phyloP scores from a whole-genome alignment of 2,329 filamentous ascomycete species.

The Stemphylium beticola region DNA sequence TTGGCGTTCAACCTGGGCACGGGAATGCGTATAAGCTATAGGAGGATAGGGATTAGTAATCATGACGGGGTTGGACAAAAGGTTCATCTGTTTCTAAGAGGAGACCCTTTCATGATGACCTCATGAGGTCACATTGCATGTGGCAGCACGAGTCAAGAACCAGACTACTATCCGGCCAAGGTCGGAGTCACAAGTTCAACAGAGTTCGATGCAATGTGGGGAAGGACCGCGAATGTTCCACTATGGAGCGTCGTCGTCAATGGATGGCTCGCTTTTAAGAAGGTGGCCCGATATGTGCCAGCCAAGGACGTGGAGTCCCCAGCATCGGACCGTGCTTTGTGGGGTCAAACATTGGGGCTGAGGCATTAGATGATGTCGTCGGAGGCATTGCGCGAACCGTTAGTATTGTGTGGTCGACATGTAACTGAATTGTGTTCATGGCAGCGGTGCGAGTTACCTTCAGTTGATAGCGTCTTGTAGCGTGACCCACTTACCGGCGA shows the following conservation, averaged over 20 bases:
- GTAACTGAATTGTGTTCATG: neutral
- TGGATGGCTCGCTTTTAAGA: neutral
- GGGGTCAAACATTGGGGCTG: neutral
- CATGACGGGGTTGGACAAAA: no score
- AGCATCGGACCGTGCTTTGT: neutral
- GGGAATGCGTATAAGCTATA: no score
- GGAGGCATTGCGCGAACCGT: neutral
- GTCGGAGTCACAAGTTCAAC: neutral
- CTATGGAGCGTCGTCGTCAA: neutral
- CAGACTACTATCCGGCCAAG: neutral
- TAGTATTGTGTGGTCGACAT: neutral
- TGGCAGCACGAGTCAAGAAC: neutral
- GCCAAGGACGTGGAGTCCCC: neutral
- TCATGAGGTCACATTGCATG: neutral
- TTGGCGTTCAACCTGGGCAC: no score
- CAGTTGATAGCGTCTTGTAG: neutral
- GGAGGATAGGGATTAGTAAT: no score
- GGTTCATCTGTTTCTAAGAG: no score
- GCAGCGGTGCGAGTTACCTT: constrained; percentile 7
- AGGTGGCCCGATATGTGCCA: neutral
- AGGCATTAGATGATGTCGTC: neutral
- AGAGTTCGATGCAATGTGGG: neutral
- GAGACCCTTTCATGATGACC: neutral
- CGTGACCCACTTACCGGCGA: constrained; percentile 8
- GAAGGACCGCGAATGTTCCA: neutral